Percentiles rank a stretch among this genome's conserved stretches.
phyloP scores from a whole-genome alignment of 345 rosid species.

The Salix purpurea region DNA sequence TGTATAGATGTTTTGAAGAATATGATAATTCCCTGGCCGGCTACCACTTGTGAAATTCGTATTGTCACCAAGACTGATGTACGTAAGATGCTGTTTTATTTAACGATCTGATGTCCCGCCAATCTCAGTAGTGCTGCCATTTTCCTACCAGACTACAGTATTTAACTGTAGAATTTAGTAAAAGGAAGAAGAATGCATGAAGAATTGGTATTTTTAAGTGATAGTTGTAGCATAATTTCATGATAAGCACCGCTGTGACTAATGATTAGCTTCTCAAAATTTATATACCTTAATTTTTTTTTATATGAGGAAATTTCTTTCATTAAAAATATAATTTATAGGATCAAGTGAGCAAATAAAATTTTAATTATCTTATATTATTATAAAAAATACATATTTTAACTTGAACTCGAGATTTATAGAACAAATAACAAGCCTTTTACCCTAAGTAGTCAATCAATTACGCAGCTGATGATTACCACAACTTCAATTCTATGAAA shows the following conservation, averaged over 20 bases:
- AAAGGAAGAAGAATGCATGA: no score
- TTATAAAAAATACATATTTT: no score
- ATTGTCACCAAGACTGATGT: not conserved
- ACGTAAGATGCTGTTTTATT: not conserved
- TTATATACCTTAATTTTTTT: no score
- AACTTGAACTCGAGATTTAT: no score
- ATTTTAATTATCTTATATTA: fast-evolving
- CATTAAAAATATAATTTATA: fast-evolving
- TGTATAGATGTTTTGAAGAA: not conserved
- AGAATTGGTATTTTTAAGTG: no score
- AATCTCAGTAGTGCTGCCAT: conserved; percentile 19
- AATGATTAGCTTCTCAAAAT: not conserved
- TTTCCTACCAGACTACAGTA: conserved; percentile 14
- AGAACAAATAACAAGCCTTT: fast-evolving
- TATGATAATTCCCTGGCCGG: not conserved
- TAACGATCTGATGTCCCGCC: not conserved
- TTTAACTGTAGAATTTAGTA: not conserved
- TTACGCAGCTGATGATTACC: not conserved
- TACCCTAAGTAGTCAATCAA: no score
- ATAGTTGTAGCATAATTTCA: no score
- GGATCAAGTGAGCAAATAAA: fast-evolving
- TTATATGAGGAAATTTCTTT: no score
- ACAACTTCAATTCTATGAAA: not conserved
- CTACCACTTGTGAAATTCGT: not conserved
- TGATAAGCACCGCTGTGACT: no score